Percentiles rank a stretch among this genome's conserved stretches.
Conservation (phyloP, 2,329 filamentous ascomycete genomes). For the Paramyrothecium sp. region DNA sequence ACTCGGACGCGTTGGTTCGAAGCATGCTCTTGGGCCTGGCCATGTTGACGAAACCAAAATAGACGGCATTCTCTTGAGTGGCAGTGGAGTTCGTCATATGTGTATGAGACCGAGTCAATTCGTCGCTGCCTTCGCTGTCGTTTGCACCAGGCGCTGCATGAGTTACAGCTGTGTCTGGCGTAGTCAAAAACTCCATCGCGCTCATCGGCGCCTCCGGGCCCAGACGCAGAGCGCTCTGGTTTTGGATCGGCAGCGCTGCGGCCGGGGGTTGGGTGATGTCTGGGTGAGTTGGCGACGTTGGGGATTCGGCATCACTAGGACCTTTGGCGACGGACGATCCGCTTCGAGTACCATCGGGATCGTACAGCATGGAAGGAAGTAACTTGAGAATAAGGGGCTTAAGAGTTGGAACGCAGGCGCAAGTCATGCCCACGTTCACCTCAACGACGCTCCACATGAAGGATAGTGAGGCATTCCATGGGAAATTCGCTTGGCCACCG, state of each 20-base stretch:
- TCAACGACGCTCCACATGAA: constrained; percentile 95
- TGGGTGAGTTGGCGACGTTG: neutral
- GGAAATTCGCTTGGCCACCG: constrained; percentile 52
- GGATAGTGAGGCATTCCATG: constrained; percentile 77
- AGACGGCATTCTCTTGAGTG: constrained; percentile 45
- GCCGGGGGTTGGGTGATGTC: neutral
- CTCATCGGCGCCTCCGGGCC: constrained; percentile 28
- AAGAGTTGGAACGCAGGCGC: constrained; percentile 86
- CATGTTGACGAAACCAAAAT: constrained; percentile 79
- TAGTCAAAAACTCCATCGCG: constrained; percentile 46
- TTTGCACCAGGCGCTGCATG: constrained; percentile 5
- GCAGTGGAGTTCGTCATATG: constrained; percentile 31
- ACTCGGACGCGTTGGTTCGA: constrained; percentile 60
- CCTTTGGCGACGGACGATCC: constrained; percentile 21
- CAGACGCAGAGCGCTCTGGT: constrained; percentile 6
- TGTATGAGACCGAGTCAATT: constrained; percentile 19
- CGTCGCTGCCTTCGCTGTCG: neutral
- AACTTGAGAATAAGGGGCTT: constrained; percentile 77
- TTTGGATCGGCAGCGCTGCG: neutral
- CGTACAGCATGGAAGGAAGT: constrained; percentile 55
- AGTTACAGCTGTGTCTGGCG: constrained; percentile 28
- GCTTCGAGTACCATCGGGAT: constrained; percentile 42
- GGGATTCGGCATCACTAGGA: constrained; percentile 26
- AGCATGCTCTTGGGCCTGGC: constrained; percentile 69
- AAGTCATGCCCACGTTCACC: constrained; percentile 86